Evolutionary conservation across 108 stramenopile species (phyloP), one percentile per base, ranked within the genome.

Genomic region (Nannochloropsis gaditana): DNA sequence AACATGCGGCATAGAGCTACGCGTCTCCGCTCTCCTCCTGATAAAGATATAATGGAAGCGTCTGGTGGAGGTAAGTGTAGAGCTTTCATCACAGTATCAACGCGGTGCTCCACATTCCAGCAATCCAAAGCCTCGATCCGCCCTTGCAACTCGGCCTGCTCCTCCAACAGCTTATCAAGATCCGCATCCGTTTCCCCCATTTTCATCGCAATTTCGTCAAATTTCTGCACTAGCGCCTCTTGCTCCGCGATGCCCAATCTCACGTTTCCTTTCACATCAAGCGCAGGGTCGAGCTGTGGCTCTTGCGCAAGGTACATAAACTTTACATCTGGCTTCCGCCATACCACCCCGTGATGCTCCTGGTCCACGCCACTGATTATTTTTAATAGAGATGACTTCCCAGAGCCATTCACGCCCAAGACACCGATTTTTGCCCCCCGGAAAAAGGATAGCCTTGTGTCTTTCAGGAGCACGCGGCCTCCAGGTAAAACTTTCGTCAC

Each of bases 361-460:
- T 87, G 87, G 79, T 90, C 90, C 45, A 86, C 80, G 19, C 83
- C 83, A 82, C 59, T 73, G 0, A 84, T 84, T 9, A 89, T 86
- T 86, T 90, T 90, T 21, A 90, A 80, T 47, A 90, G 85, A 41
- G 87, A 83, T 44, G 85, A 86, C 59, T 90, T 90, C 2, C 90
- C 90, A 43, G 87, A 86, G 80, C 90, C 90, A 80, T 90, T 90
- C 6, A 85, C 85, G 80, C 90, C 90, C 21, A 90, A 83, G 44
- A 90, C 90, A 15, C 90, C 90, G 42, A 90, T 86, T 85, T 90
- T 90, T 9, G 90, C 90, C 42, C 90, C 90, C 43, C 79, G 84
- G 21, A 45, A 31, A n/a, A 90, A 90, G 88, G 21, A 88, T 17
- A 90, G 84, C 45, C 87, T 87, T 5, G 87, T 88, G 43, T 89